Base-by-base conservation (phyloP, 345 rosid species). In the Reutealis trisperma region DNA sequence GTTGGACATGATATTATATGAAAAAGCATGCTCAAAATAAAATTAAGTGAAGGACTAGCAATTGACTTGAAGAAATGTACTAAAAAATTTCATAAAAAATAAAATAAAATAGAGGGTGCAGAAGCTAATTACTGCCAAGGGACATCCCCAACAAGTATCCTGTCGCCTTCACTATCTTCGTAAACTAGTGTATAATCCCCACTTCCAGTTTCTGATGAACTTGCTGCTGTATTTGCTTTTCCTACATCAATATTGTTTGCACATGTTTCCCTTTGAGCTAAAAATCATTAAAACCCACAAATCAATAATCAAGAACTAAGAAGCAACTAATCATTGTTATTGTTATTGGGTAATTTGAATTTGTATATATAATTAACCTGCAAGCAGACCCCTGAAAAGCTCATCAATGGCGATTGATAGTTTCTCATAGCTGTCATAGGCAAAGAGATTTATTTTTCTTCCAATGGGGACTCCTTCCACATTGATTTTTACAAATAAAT, bases 391-490 rank as follows among this genome's bases (percentile, higher is more conserved):
- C 72, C 81, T 71, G 75, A 87, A 87, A 52, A 84, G 87, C 58
- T 87, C 87, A 62, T 87, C 85, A 49, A 87, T 77, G 22, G 86
- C 89, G 54, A 72, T 19, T 10, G 87, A 83, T 61, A 87, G 86
- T 73, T 83, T 82, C 77, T 84, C 80, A 19, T 87, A 87, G 78
- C 84, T 81, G 75, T 84, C 84, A 24, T 84, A 87, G 62, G 84
- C 85, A 74, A 75, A 70, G 70, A 87, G 83, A 72, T 87, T 79
- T 74, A 87, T 72, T 77, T 87, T 87, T 63, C 89, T 81, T 60
- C 89, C 89, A 27, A 87, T 87, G 32, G 86, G 89, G 42, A 84
- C 78, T 22, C 87, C 89, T 64, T 87, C 89, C 87, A 84, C 80
- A 55, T 83, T 84, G 69, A 84, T 79, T 78, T 87, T 87, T 32